phyloP scores from a whole-genome alignment of 148 eudicot species.

The Pharnaceum exiguum region DNA sequence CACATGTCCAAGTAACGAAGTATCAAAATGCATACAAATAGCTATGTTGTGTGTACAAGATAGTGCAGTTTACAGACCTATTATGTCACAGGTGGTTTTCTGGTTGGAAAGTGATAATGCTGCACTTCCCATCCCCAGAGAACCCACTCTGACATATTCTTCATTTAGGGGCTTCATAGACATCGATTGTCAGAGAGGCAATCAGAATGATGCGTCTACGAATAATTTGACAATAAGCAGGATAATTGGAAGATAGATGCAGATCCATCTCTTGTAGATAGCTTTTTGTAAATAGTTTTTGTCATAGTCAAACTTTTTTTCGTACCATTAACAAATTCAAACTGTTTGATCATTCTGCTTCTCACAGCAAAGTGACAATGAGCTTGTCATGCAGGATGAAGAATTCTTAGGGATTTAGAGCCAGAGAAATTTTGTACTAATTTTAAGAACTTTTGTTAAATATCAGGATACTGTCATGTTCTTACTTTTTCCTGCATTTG shows the following conservation, averaged over 20 bases:
- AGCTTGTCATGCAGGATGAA: too few species aligned
- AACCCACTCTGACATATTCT: constrained; percentile 35
- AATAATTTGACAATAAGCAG: constrained; percentile 46
- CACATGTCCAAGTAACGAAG: constrained; percentile 28
- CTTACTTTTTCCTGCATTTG: too few species aligned
- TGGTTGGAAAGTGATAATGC: constrained; percentile 58
- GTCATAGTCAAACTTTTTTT: too few species aligned
- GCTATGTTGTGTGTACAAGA: constrained; percentile 68
- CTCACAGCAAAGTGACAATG: too few species aligned
- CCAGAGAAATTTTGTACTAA: too few species aligned
- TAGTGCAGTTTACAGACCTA: constrained; percentile 42
- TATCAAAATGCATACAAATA: constrained; percentile 53
- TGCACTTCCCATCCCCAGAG: constrained; percentile 43
- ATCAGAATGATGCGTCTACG: constrained; percentile 21
- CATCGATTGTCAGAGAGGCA: constrained; percentile 16
- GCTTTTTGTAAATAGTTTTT: too few species aligned
- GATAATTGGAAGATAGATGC: constrained; percentile 39
- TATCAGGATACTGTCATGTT: too few species aligned
- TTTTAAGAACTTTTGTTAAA: too few species aligned
- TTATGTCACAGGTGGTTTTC: constrained; percentile 54
- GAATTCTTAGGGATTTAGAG: too few species aligned
- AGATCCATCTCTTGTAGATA: background rate
- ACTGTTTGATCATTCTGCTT: too few species aligned
- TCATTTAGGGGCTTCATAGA: constrained; percentile 31
- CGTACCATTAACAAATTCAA: too few species aligned